phyloP scores from a whole-genome alignment of 768 basidiomycete genomes.

The Thelephora aurantiotincta region DNA sequence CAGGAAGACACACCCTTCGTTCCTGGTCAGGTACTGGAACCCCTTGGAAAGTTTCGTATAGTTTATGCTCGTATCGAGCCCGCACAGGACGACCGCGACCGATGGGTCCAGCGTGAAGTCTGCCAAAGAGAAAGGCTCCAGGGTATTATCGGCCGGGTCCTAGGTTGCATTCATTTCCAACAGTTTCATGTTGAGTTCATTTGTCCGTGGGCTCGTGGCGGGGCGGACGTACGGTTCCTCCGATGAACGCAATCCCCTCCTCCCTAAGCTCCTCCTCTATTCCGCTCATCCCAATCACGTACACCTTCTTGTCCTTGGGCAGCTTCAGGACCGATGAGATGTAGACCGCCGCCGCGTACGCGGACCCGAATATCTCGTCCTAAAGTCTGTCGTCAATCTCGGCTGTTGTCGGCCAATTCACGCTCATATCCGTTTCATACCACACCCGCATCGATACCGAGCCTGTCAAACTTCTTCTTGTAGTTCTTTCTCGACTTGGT shows the following conservation, averaged over 20 bases:
- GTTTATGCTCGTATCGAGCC: constrained; percentile 74
- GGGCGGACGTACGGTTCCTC: constrained; percentile 60
- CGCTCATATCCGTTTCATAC: constrained; percentile 30
- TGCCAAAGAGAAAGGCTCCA: constrained; percentile 51
- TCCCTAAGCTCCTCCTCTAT: constrained; percentile 87
- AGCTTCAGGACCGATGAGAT: constrained; percentile 81
- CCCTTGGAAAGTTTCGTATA: constrained; percentile 94
- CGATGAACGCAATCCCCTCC: constrained; percentile 68
- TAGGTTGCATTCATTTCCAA: constrained; percentile 16
- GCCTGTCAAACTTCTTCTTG: constrained; percentile 82
- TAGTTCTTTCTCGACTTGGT: constrained; percentile 81
- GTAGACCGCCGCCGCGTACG: constrained; percentile 75
- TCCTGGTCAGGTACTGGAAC: constrained; percentile 75
- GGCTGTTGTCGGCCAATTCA: neutral
- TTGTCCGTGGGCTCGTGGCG: neutral
- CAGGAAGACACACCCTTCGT: constrained; percentile 71
- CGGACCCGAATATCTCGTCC: constrained; percentile 97
- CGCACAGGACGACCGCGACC: constrained; percentile 91
- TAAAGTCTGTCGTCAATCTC: constrained; percentile 17
- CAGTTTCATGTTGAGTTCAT: neutral
- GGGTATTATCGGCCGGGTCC: constrained; percentile 77
- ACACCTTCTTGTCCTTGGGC: constrained; percentile 86
- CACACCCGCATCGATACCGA: constrained; percentile 73
- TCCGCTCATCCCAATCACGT: constrained; percentile 86
- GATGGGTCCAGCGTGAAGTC: constrained; percentile 62